Conservation (phyloP, 768 basidiomycete genomes). For the Punctularia strigosozonata region DNA sequence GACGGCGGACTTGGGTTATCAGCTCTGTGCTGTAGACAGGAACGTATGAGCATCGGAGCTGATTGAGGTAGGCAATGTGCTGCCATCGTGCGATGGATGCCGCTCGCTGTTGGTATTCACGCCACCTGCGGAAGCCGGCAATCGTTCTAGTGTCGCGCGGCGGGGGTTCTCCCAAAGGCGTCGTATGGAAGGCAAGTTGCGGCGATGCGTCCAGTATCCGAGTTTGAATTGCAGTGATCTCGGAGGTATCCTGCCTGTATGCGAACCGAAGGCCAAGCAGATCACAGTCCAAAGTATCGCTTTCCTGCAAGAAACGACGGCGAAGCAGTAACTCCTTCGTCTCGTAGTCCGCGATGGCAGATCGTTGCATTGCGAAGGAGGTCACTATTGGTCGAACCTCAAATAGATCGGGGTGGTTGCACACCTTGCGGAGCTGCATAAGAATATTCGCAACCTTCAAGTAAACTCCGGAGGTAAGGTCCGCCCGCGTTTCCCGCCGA, state of each 20-base stretch:
- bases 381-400: conserved; percentile 78
- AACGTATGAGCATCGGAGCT: conserved; percentile 41
- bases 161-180: conserved; percentile 51
- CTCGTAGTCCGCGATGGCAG: conserved; percentile 67
- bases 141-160: conserved; percentile 68
- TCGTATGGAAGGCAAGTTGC: conserved; percentile 37
- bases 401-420: conserved; percentile 89
- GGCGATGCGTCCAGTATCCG: conserved; percentile 47
- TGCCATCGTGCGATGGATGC: conserved; percentile 49
- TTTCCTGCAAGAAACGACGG: conserved; percentile 48
- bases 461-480: conserved; percentile 75
- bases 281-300: conserved; percentile 46
- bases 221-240: conserved; percentile 41
- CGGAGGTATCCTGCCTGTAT: conserved; percentile 37
- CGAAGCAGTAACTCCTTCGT: conserved; percentile 84
- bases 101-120: conserved; percentile 33
- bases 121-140: conserved; percentile 48
- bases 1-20: conserved; percentile 24
- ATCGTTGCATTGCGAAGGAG: conserved; percentile 65
- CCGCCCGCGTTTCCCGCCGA: conserved; percentile 70
- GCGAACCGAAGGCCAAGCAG: conserved; percentile 56
- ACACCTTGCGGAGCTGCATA: conserved; percentile 97
- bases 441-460: conserved; percentile 89
- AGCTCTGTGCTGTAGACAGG: conserved; percentile 24
- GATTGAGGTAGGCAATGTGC: conserved; percentile 65